Evolutionary conservation across 345 rosid species (phyloP), one percentile per base, ranked within the genome.

Genomic region (Populus simonii): DNA sequence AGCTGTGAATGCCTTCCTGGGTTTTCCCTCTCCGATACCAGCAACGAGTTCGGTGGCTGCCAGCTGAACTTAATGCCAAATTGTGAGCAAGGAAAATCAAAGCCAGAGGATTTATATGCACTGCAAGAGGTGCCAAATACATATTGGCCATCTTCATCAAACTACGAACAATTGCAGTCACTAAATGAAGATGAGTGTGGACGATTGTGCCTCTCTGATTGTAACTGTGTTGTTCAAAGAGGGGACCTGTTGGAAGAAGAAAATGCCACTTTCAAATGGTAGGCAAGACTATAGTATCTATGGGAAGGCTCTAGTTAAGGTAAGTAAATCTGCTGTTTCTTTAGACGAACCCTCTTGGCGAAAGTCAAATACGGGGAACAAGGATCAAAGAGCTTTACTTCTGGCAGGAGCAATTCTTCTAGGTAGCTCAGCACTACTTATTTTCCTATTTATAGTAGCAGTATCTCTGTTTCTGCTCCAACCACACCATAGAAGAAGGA

Each of bases 241-340:
- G 11, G 70, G 20, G 1, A 22, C 2, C 13, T 84, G 82, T 33
- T 76, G 73, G 71, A 81, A 78, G 72, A 81, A 81, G 73, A 84
- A 41, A 57, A 36, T 81, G 25, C 84, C 84, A 0, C 76, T 84
- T 6, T 72, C 80, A 0, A 78, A 75, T 61, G 86, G 82, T 15
- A 38, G 62, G 29, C 1, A 41, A 10, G 77, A 72, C 29, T 17
- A 3, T 2, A n/a, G 0, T 15, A 25, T 5, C 16, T 0, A 38
- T 13, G 73, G 77, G 0, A 80, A 36, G 53, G 79, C 5, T 65
- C 70, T 83, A 2, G 25, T 74, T 51, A 80, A 80, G 51, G 79
- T 74, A 49, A 66, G 70, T 23, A 80, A 80, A 71, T 55, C 27
- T 70, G 67, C 59, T 70, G 36, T n/a, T 65, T 35, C 66, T 62